Evolutionary conservation across 805 yeast genomes (phyloP), one percentile per base, ranked within the genome.

Genomic region (Tetrapisispora taiwanensis): DNA sequence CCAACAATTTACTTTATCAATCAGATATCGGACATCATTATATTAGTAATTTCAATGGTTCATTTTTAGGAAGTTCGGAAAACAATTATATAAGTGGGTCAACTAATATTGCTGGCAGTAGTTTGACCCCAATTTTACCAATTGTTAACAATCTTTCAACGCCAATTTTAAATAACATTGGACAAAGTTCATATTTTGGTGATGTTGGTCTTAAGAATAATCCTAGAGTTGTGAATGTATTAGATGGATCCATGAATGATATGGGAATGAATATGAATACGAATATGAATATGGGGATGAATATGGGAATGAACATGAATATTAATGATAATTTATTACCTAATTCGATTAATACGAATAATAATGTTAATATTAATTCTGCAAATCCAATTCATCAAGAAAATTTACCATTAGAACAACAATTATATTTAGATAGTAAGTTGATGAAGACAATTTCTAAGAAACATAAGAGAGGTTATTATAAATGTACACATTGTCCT

Each of bases 401-500:
- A 8, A 17, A 39, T 22, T 28, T 36, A 3, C 36, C 45, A 13
- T 41, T 50, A 33, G 45, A 47, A n/a, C 54, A 58, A 18, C 60
- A 55, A 26, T 43, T 67, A 27, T 48, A 52, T 26, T 46, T 50
- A 33, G 63, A 63, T 39, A 39, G 49, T 13, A 51, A 52, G 4
- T 46, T 55, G 31, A 51, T 65, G 65, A 52, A 53, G 5, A 30
- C 28, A 3, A 36, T 42, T 4, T 19, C 36, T 8, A 59, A 57
- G 17, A 67, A 60, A 22, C 65, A 60, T 37, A 72, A 69, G 58
- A 66, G 68, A 47, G 76, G 72, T 0, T 57, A 64, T 27, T 72
- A 71, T 49, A 65, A 67, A 43, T 74, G 79, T 55, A 58, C 72
- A 4, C 78, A 74, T 45, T 74, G 79, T 45, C 53, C 70, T 0